phyloP scores from a whole-genome alignment of 768 basidiomycete species.

The Pleurotus ostreatus region DNA sequence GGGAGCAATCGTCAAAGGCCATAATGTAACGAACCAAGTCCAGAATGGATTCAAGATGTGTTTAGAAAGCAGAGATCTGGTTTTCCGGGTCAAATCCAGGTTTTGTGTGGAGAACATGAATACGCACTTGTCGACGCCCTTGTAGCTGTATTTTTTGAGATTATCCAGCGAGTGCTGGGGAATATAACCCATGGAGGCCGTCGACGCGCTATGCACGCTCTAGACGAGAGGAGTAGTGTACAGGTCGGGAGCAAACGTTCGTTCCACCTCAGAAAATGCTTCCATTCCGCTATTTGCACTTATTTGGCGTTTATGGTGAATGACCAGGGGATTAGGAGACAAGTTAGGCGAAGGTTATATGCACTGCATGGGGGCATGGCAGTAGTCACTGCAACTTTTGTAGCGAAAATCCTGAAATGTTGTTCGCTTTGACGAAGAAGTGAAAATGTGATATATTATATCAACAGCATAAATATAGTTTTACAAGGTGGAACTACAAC shows the following conservation, averaged over 20 bases:
- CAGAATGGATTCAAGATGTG: slow-evolving; percentile 83
- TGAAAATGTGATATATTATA: too few relatives aligned
- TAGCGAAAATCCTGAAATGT: too few relatives aligned
- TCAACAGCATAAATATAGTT: too few relatives aligned
- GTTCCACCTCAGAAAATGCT: background rate
- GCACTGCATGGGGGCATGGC: too few relatives aligned
- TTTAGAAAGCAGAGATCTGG: slow-evolving; percentile 71
- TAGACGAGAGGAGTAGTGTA: background rate
- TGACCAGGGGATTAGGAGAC: too few relatives aligned
- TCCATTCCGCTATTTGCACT: background rate
- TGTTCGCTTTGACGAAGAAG: too few relatives aligned
- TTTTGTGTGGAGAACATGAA: slow-evolving; percentile 6
- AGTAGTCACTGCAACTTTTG: too few relatives aligned
- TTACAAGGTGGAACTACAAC: too few relatives aligned
- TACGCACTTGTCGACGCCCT: slow-evolving; percentile 55
- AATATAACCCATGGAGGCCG: slow-evolving; percentile 46
- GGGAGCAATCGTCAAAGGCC: slow-evolving; percentile 81
- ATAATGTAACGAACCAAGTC: slow-evolving; percentile 88
- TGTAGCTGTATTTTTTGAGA: slow-evolving; percentile 65
- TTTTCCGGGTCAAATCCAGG: background rate
- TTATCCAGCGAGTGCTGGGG: slow-evolving; percentile 52
- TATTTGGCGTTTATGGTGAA: background rate
- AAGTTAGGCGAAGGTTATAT: too few relatives aligned
- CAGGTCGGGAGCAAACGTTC: background rate
- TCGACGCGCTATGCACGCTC: slow-evolving; percentile 5